Percentiles rank a stretch among this genome's conserved stretches.
phyloP scores from a whole-genome alignment of 2,329 filamentous ascomycete genomes.

The Pyrenophora seminiperda region DNA sequence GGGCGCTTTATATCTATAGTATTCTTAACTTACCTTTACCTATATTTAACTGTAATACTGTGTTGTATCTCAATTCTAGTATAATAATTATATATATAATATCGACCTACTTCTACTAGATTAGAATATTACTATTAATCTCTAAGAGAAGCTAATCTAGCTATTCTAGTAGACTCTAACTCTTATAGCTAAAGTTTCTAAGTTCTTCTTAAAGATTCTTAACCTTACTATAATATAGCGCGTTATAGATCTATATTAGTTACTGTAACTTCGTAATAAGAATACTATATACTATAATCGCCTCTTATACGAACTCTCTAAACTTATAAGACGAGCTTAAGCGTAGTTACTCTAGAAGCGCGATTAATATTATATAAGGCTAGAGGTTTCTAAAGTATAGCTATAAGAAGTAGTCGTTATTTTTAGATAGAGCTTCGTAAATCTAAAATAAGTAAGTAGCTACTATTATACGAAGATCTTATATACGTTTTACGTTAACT shows the following conservation, averaged over 20 bases:
- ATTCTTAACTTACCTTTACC: conserved; percentile 35
- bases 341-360: conserved; percentile 56
- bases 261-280: conserved; percentile 53
- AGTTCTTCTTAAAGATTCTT: conserved; percentile 40
- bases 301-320: conserved; percentile 44
- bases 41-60: conserved; percentile 41
- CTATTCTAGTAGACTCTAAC: conserved; percentile 58
- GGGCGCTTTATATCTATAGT: conserved; percentile 36
- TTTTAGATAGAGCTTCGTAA: conserved; percentile 3
- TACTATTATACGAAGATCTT: conserved; percentile 22
- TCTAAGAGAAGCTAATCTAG: conserved; percentile 69
- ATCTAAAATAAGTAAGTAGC: conserved; percentile 15
- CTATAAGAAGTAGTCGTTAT: conserved; percentile 46
- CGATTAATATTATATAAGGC: conserved; percentile 51
- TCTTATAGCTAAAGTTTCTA: conserved; percentile 58
- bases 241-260: conserved; percentile 49
- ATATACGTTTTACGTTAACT: conserved; percentile 1
- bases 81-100: conserved; percentile 63
- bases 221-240: conserved; percentile 20
- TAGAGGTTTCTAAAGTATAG: conserved; percentile 50
- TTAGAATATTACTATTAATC: conserved; percentile 64
- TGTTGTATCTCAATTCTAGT: conserved; percentile 24
- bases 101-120: conserved; percentile 63
- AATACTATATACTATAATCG: conserved; percentile 52
- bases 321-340: conserved; percentile 38